These are phyloP conservation scores for Trichoderma polysporum DNA, from an alignment of 2,329 filamentous ascomycete species.

Conservation along the genomic window DNA sequence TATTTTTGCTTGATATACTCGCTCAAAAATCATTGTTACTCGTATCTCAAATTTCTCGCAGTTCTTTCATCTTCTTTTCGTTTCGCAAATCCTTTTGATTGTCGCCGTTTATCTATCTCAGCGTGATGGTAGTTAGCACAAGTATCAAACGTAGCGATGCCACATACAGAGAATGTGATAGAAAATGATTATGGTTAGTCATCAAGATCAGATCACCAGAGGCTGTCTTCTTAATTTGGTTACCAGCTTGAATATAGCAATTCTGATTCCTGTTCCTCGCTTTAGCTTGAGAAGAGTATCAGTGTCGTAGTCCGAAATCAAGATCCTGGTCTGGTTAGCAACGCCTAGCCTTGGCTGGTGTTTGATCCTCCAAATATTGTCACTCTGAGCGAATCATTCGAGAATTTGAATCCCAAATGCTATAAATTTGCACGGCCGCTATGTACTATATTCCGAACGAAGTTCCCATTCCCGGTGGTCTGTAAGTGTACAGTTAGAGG, in stretches of 20 bases:
- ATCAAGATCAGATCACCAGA: too few relatives aligned
- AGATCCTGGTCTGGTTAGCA: not conserved
- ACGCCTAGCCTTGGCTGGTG: not conserved
- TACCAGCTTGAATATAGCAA: too few relatives aligned
- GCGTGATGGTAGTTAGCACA: not conserved
- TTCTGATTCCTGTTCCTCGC: not conserved
- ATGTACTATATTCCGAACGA: not conserved
- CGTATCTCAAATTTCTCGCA: too few relatives aligned
- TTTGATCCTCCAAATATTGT: not conserved
- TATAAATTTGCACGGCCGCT: not conserved
- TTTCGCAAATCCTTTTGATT: not conserved
- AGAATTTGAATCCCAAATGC: not conserved
- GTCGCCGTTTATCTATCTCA: not conserved
- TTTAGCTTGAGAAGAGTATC: not conserved
- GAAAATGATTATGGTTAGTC: too few relatives aligned
- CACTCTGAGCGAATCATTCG: not conserved
- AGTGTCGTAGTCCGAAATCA: not conserved
- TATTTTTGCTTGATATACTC: too few relatives aligned
- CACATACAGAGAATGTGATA: too few relatives aligned
- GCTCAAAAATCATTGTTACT: too few relatives aligned
- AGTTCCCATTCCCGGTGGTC: not conserved
- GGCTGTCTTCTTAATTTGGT: not conserved
- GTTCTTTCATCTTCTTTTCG: not conserved
- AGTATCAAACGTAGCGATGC: not conserved
- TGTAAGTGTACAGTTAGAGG: not conserved